Evolutionary conservation across 1,284 basidiomycete genomes (phyloP).

Genomic region (Neonothopanus nambi): DNA sequence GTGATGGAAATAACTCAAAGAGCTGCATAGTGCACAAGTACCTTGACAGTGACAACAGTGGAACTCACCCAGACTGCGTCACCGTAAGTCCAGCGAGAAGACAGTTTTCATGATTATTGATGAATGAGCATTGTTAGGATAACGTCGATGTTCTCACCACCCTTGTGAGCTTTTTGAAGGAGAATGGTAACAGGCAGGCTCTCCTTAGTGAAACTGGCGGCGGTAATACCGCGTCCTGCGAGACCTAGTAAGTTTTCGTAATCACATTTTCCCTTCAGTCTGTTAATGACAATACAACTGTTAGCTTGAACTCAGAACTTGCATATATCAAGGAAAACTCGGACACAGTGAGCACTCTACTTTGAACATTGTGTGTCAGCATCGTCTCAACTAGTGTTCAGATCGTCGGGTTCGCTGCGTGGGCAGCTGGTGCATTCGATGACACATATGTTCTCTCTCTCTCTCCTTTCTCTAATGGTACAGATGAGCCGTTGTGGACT

Average conservation of each 20-base stretch:
- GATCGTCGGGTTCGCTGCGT: conserved; percentile 49
- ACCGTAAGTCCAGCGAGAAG: conserved; percentile 30
- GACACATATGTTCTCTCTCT: conserved; percentile 9
- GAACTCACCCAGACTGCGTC: conserved; percentile 49
- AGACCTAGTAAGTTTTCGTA: conserved; percentile 42
- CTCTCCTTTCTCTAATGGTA: conserved; percentile 11
- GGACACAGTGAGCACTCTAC: conserved; percentile 23
- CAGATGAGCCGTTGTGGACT: conserved; percentile 8
- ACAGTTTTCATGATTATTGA: background rate
- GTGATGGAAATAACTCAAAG: background rate
- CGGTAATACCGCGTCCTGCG: conserved; percentile 52
- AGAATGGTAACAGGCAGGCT: background rate
- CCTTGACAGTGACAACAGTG: conserved; percentile 59
- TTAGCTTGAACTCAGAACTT: conserved; percentile 43
- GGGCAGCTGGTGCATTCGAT: conserved; percentile 27
- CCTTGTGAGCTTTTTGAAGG: background rate
- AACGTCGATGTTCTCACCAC: conserved; percentile 47
- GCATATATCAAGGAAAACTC: conserved; percentile 48
- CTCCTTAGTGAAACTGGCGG: conserved; percentile 51
- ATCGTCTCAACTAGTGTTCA: background rate
- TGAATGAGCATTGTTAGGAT: conserved; percentile 26
- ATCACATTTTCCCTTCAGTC: no score
- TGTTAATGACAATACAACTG: background rate
- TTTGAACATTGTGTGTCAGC: background rate
- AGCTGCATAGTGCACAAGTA: conserved; percentile 56